A percentile compares a stretch with the other conserved stretches of the same genome.
Conservation (phyloP, 805 yeast species). For the Saturnispora sanitii region DNA sequence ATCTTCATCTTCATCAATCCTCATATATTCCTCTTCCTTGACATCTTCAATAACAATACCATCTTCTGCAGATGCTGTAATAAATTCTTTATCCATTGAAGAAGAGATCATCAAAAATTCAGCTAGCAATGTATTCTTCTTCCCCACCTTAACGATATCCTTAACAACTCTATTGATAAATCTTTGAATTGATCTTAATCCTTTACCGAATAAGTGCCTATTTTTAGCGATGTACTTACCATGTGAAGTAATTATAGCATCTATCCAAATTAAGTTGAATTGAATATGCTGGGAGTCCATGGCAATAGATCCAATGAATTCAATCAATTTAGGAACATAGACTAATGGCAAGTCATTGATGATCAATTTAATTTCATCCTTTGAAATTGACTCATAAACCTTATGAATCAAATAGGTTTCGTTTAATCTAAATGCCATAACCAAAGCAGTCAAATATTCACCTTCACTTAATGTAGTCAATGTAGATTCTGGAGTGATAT, state of each 20-base stretch:
- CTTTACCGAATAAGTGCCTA: constrained; percentile 51
- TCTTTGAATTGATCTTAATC: constrained; percentile 62
- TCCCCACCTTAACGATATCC: constrained; percentile 50
- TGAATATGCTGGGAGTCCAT: constrained; percentile 76
- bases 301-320: constrained; percentile 58
- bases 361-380: constrained; percentile 59
- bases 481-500: constrained; percentile 77
- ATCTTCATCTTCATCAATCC: constrained; percentile 14
- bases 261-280: constrained; percentile 75
- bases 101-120: constrained; percentile 35
- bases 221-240: constrained; percentile 63
- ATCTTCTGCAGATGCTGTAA: constrained; percentile 18
- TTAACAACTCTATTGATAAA: constrained; percentile 67
- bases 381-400: constrained; percentile 65
- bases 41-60: constrained; percentile 25
- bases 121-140: constrained; percentile 44
- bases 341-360: constrained; percentile 65
- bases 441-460: constrained; percentile 66
- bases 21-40: constrained; percentile 14
- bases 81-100: constrained; percentile 1
- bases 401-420: constrained; percentile 63
- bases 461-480: constrained; percentile 47
- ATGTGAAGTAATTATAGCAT: constrained; percentile 55
- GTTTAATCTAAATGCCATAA: constrained; percentile 90
- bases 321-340: constrained; percentile 57